A percentile compares a stretch with the other conserved stretches of the same genome.
phyloP scores from a whole-genome alignment of 2,329 filamentous ascomycete species.

The Apiospora pterosperma region DNA sequence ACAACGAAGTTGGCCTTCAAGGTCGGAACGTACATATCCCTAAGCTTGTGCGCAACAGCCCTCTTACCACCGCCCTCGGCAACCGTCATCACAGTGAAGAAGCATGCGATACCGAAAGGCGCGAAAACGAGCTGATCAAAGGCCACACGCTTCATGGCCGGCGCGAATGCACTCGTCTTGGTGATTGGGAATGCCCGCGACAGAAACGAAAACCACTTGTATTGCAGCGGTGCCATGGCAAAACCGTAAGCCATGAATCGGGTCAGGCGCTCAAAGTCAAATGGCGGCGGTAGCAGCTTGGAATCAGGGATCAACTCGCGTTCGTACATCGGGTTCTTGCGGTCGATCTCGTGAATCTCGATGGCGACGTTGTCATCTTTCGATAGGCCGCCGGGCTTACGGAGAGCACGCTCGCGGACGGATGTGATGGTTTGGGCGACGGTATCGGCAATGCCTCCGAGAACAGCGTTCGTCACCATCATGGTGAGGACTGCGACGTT shows the following conservation, averaged over 20 bases:
- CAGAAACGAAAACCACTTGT: slow-evolving; percentile 92
- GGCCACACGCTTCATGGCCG: slow-evolving; percentile 84
- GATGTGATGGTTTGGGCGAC: slow-evolving; percentile 91
- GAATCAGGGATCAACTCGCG: slow-evolving; percentile 65
- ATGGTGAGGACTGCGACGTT: slow-evolving; percentile 75
- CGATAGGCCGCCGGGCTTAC: slow-evolving; percentile 55
- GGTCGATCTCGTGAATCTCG: slow-evolving; percentile 84
- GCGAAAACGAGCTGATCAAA: slow-evolving; percentile 94
- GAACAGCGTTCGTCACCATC: slow-evolving; percentile 97
- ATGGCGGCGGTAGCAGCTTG: slow-evolving; percentile 68
- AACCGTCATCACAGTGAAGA: slow-evolving; percentile 96
- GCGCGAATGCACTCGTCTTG: slow-evolving; percentile 68
- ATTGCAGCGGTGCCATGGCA: slow-evolving; percentile 91
- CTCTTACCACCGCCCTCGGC: slow-evolving; percentile 86
- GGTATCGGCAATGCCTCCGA: slow-evolving; percentile 94
- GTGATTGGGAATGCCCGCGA: slow-evolving; percentile 79
- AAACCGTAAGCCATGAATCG: slow-evolving; percentile 98
- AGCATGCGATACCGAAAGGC: slow-evolving; percentile 78
- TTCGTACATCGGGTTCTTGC: slow-evolving; percentile 66
- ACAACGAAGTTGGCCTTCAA: slow-evolving; percentile 94
- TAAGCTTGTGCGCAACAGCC: slow-evolving; percentile 78
- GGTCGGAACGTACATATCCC: slow-evolving; percentile 90
- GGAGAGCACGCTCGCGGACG: slow-evolving; percentile 64
- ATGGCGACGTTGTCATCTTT: slow-evolving; percentile 76
- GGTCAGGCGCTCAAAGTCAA: slow-evolving; percentile 92